A percentile compares a stretch with the other conserved stretches of the same genome.
Conservation (phyloP, 208 protist genomes). For the Kentomonas sorsogonicus region DNA sequence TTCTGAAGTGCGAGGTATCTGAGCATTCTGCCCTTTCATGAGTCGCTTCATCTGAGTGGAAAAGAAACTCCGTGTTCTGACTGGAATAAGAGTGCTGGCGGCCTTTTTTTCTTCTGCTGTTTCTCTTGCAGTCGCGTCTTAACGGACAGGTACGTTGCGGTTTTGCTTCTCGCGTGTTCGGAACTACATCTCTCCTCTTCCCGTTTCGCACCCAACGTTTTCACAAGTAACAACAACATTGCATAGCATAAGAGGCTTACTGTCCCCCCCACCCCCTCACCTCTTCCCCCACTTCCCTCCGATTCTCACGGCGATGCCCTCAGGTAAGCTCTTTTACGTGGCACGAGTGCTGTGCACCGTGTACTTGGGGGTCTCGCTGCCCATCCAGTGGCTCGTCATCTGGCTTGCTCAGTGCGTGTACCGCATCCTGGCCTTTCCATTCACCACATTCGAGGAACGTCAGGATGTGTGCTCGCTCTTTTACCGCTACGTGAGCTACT, state of each 20-base stretch:
- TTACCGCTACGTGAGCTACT: slow-evolving; percentile 59
- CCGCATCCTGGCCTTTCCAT: slow-evolving; percentile 54
- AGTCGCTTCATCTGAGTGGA: neutral
- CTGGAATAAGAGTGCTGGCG: neutral
- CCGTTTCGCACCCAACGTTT: too few species aligned
- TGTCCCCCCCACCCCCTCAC: too few species aligned
- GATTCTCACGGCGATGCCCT: too few species aligned
- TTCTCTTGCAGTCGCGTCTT: too few species aligned
- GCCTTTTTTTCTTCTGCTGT: neutral
- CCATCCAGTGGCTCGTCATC: slow-evolving; percentile 47
- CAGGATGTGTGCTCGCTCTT: slow-evolving; percentile 74
- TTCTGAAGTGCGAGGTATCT: neutral
- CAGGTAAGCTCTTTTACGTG: too few species aligned
- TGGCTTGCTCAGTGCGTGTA: slow-evolving; percentile 65
- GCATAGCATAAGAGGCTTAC: too few species aligned
- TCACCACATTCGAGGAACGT: slow-evolving; percentile 41
- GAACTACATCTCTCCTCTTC: too few species aligned
- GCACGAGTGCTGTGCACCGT: slow-evolving; percentile 52
- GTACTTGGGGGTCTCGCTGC: slow-evolving; percentile 40
- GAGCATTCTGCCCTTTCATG: too few species aligned
- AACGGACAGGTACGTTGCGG: too few species aligned
- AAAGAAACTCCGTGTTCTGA: neutral
- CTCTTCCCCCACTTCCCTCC: too few species aligned
- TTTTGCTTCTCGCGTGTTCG: too few species aligned
- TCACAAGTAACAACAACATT: too few species aligned